phyloP scores from a whole-genome alignment of 2,329 filamentous ascomycete species.

The Alternaria sp. region DNA sequence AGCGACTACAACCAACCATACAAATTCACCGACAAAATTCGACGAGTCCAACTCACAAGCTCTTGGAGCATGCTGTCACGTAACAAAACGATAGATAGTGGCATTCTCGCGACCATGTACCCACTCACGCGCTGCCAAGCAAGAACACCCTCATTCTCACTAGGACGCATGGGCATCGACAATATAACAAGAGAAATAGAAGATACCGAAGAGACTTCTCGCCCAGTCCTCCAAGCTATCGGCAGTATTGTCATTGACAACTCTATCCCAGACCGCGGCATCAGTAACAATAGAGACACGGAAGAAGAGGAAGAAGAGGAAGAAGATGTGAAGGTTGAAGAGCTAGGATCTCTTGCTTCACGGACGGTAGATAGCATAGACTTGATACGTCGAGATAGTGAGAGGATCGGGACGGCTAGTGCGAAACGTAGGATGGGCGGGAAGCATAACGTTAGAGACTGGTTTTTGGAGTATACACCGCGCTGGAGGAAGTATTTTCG shows the following conservation, averaged over 20 bases:
- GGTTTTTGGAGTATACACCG: not conserved
- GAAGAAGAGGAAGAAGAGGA: not conserved
- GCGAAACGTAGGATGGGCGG: not conserved
- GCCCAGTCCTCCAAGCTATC: not conserved
- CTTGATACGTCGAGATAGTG: not conserved
- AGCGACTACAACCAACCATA: not conserved
- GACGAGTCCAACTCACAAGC: not conserved
- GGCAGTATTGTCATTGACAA: not conserved
- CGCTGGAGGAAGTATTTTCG: not conserved
- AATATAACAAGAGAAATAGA: not conserved
- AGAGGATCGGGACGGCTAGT: not conserved
- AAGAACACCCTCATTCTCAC: not conserved
- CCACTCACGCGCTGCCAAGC: not conserved
- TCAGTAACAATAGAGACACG: fast-evolving
- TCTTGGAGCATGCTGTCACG: not conserved
- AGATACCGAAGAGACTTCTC: not conserved
- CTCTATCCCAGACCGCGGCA: not conserved
- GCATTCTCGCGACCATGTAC: not conserved
- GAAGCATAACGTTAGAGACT: not conserved
- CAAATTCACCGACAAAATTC: not conserved
- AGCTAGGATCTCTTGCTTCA: not conserved
- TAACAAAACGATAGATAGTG: not conserved
- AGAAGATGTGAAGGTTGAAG: not conserved
- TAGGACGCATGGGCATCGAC: not conserved
- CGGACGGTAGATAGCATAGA: not conserved